phyloP scores from a whole-genome alignment of 169 alveolate genomes.

The Plasmodium inui region DNA sequence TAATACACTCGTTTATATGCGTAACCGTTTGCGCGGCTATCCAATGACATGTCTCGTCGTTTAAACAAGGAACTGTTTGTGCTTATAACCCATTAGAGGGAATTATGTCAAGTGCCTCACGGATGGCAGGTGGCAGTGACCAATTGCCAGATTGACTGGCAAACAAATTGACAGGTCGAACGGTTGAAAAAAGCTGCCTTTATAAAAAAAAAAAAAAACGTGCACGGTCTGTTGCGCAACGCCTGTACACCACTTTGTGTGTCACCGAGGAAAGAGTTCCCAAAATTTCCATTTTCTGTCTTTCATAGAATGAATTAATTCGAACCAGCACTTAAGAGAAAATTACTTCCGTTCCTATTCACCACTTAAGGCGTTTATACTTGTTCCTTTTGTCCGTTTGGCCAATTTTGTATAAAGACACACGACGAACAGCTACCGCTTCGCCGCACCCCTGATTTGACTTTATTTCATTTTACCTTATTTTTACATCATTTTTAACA shows the following conservation, averaged over 20 bases:
- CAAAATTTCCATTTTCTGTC: not conserved
- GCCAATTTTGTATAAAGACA: not conserved
- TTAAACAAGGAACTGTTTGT: not conserved
- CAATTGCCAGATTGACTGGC: not conserved
- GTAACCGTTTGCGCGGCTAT: not conserved
- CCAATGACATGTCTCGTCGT: not conserved
- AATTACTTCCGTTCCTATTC: conserved; percentile 7
- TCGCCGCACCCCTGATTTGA: not conserved
- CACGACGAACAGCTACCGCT: not conserved
- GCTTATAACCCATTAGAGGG: not conserved
- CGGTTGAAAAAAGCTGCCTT: conserved; percentile 1
- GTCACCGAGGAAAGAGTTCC: not conserved
- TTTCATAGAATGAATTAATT: conserved; percentile 15
- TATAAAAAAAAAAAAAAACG: not conserved
- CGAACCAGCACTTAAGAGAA: conserved; percentile 15
- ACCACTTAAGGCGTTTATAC: not conserved
- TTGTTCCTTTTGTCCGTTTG: not conserved
- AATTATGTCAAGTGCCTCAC: not conserved
- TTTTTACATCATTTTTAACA: not conserved
- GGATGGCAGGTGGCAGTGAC: not conserved
- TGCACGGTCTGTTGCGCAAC: conserved; percentile 4
- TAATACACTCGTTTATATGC: not conserved
- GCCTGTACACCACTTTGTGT: conserved; percentile 3
- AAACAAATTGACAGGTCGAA: not conserved
- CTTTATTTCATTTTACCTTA: not conserved